These are phyloP conservation scores for Pseudogymnoascus sp. DNA, from an alignment of 2,329 filamentous ascomycete species.

Conservation along the genomic window DNA sequence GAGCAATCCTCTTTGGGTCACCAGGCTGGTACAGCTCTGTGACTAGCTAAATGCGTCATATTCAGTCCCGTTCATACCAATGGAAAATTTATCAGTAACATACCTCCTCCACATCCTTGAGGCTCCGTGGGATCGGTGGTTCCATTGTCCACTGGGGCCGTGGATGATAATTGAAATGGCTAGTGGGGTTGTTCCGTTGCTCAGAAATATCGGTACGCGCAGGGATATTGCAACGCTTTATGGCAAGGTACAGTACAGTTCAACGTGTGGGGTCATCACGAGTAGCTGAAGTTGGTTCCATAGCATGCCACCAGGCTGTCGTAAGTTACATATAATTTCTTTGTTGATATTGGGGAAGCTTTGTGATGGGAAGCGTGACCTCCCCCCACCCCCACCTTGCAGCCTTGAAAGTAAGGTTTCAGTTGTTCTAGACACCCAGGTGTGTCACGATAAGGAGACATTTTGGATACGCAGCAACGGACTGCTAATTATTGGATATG, in stretches of 20 bases:
- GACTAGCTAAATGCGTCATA: conserved; percentile 32
- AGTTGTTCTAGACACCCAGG: neutral
- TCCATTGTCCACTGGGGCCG: neutral
- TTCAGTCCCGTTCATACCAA: neutral
- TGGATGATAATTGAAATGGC: neutral
- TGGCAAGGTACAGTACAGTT: conserved; percentile 3
- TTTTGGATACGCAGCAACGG: neutral
- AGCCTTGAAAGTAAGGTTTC: neutral
- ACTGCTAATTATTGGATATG: no score
- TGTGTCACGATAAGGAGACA: neutral
- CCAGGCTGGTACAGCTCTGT: conserved; percentile 41
- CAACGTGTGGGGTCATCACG: neutral
- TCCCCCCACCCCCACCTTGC: neutral
- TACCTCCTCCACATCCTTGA: conserved; percentile 4
- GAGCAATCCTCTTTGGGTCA: conserved; percentile 33
- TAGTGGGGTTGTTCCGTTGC: neutral
- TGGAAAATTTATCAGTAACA: neutral
- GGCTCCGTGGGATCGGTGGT: neutral
- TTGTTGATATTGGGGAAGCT: conserved; percentile 8
- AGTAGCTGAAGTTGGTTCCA: neutral
- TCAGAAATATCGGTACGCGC: neutral
- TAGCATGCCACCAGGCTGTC: neutral
- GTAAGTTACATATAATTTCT: conserved; percentile 1
- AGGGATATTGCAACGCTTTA: neutral
- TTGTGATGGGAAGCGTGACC: neutral